phyloP scores from a whole-genome alignment of 352 stramenopile genomes.

The Pelagophyceae sp. region DNA sequence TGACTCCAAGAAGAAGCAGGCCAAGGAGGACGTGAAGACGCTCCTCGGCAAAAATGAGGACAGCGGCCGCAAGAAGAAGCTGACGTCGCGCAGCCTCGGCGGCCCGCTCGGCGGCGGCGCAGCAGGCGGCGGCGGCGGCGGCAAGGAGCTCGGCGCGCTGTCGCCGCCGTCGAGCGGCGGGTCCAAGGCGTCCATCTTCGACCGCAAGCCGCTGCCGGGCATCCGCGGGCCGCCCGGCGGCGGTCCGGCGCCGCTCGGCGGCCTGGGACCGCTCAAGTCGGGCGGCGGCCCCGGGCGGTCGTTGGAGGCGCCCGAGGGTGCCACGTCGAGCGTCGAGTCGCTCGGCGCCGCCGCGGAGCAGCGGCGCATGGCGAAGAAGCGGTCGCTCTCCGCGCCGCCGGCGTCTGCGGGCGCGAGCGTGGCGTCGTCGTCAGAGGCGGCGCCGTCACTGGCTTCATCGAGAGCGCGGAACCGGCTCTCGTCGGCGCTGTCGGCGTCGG shows the following conservation, averaged over 20 bases:
- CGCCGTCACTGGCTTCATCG: background rate
- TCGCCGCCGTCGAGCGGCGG: background rate
- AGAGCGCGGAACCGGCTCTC: background rate
- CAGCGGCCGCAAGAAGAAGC: conserved; percentile 16
- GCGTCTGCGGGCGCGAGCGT: too few species aligned
- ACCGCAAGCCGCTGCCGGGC: conserved; percentile 20
- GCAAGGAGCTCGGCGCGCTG: background rate
- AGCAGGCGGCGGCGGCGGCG: background rate
- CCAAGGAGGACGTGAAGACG: conserved; percentile 26
- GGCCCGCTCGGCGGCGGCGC: too few species aligned
- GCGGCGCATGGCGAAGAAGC: too few species aligned
- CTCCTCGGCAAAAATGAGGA: conserved; percentile 22
- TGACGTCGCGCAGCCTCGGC: background rate
- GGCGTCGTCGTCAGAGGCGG: background rate
- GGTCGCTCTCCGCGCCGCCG: too few species aligned
- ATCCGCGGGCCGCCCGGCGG: conserved; percentile 5
- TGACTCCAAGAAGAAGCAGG: conserved; percentile 39
- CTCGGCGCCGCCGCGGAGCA: background rate
- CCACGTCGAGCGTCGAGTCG: too few species aligned
- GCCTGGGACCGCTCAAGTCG: background rate
- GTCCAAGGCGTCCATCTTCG: conserved; percentile 2
- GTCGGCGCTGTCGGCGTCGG: background rate
- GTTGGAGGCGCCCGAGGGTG: too few species aligned
- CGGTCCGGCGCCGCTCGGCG: background rate
- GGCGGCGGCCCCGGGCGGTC: too few species aligned